Conservation (phyloP, 371 early-diverging fungal species). For the Mucor mucedo region DNA sequence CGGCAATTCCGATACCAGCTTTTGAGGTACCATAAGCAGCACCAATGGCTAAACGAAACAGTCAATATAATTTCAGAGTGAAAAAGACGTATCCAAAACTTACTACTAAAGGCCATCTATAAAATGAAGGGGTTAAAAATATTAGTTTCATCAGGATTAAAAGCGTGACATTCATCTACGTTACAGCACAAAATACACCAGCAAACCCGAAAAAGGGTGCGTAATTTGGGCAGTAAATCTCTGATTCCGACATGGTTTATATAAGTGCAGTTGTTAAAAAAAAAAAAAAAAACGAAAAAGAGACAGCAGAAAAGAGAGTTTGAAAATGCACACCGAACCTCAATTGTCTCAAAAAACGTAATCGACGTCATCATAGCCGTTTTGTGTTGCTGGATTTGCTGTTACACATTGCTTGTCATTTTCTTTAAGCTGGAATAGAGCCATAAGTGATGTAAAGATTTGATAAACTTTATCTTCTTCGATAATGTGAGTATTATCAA, state of each 20-base stretch:
- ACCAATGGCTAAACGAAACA: conserved; percentile 73
- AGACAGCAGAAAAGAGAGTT: neutral
- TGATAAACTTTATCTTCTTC: too few species aligned
- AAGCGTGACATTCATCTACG: conserved; percentile 12
- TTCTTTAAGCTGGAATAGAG: too few species aligned
- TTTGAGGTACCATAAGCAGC: conserved; percentile 94
- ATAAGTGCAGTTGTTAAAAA: neutral
- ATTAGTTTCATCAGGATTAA: conserved; percentile 5
- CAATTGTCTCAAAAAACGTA: too few species aligned
- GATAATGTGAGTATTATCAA: too few species aligned
- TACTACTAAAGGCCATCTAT: conserved; percentile 53
- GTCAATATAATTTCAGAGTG: neutral
- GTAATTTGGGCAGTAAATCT: conserved; percentile 52
- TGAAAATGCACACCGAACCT: neutral
- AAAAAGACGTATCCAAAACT: conserved; percentile 7
- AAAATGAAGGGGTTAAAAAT: conserved; percentile 7
- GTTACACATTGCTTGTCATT: too few species aligned
- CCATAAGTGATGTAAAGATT: too few species aligned
- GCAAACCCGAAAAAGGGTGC: conserved; percentile 58
- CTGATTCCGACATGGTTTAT: conserved; percentile 32
- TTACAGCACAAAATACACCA: conserved; percentile 55
- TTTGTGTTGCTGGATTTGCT: too few species aligned
- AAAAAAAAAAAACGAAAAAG: conserved; percentile 3
- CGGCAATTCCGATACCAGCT: conserved; percentile 88
- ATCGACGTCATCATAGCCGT: too few species aligned